Evolutionary conservation across 805 yeast genomes (phyloP), one percentile per base, ranked within the genome.

Genomic region (Starmerella floricola): DNA sequence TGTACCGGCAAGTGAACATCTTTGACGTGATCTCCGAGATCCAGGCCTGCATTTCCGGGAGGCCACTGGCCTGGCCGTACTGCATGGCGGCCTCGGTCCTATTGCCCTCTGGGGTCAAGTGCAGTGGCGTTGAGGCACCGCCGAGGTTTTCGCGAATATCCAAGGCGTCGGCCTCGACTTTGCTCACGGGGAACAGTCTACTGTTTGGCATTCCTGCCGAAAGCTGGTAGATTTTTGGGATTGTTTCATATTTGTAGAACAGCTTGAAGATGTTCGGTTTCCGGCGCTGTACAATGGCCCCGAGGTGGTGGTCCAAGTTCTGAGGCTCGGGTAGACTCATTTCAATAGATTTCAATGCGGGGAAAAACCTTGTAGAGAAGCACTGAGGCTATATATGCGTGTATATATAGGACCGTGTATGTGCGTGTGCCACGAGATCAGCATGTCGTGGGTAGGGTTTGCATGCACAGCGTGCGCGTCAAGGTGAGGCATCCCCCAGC

Each of bases 31-130:
- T 50, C 47, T 79, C 81, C 54, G 64, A 76, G 51, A 88, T 59
- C 65, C 82, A 88, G 3, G 65, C 57, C 37, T 76, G 55, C 36
- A 88, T 57, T 54, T 79, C 86, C 3, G 79, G 75, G 47, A 78
- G 80, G 40, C 98, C 98, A 48, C 74, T 76, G 38, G 94, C 78
- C 64, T 60, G 66, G 36, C 97, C 96, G 62, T 88, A 88, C 65
- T 88, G 98, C 62, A 91, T 70, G 16, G 94, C 77, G 55, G 81
- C 72, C 18, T 82, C 71, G 53, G 91, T 69, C 10, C 42, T 47
- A 4, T 20, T 23, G 6, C 31, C 44, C 18, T 31, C 31, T 6
- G 54, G 44, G 13, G 28, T 19, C 1, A 53, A 27, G 6, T 28
- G 26, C n/a, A 40, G 34, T 19, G 41, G 43, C n/a, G 31, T 31